Percentiles rank a stretch among this genome's conserved stretches.
Evolutionary conservation across 768 basidiomycete genomes (phyloP).

Genomic region (Calocybe indica): DNA sequence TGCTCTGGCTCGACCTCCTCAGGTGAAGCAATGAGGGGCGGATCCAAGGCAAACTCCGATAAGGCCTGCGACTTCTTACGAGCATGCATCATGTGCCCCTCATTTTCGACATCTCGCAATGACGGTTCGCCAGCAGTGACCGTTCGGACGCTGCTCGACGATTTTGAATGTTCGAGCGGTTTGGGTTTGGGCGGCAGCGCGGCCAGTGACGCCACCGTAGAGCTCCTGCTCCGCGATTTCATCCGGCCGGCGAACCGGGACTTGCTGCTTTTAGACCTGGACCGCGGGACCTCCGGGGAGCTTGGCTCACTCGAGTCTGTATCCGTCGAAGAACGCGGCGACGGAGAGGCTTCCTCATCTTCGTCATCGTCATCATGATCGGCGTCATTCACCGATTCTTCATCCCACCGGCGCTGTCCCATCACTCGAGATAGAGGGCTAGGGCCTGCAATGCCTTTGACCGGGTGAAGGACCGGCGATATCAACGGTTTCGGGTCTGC

Average conservation of each 20-base stretch:
- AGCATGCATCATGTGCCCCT: conserved; percentile 12
- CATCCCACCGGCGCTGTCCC: conserved; percentile 50
- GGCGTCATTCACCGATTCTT: conserved; percentile 16
- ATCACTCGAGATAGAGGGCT: conserved; percentile 63
- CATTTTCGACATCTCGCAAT: conserved; percentile 20
- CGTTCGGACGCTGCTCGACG: conserved; percentile 66
- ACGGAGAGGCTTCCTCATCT: conserved; percentile 51
- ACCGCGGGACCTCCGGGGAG: conserved; percentile 25
- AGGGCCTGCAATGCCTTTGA: conserved; percentile 19
- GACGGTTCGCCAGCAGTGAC: conserved; percentile 53
- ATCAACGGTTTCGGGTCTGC: conserved; percentile 16
- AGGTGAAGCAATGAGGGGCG: conserved; percentile 2
- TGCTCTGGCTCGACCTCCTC: conserved; percentile 10
- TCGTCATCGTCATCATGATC: conserved; percentile 34
- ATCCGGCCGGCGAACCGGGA: conserved; percentile 7
- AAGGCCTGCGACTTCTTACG: conserved; percentile 24
- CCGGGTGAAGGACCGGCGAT: conserved; percentile 27
- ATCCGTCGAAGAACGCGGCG: conserved; percentile 48
- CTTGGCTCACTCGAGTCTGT: conserved; percentile 28
- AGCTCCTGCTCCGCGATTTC: conserved; percentile 54
- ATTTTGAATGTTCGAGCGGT: conserved; percentile 40
- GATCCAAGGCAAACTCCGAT: conserved; percentile 22
- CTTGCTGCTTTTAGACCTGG: conserved; percentile 9
- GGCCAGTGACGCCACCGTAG: conserved; percentile 58
- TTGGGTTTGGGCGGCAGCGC: conserved; percentile 22